Conservation (phyloP, 805 yeast genomes). For the Metschnikowia arizonensis region DNA sequence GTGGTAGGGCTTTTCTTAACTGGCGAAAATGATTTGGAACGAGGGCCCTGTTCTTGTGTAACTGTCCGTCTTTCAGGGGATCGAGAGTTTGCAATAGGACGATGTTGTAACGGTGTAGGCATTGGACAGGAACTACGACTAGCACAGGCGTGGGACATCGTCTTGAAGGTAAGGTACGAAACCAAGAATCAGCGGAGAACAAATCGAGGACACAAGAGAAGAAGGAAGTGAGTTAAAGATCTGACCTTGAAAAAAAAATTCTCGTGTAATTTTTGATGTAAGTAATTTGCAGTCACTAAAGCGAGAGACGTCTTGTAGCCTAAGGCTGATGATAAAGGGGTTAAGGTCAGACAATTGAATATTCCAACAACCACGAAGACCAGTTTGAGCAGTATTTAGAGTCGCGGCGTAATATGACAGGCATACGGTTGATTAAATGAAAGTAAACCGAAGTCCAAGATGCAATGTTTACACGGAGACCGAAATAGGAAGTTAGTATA, state of each 20-base stretch:
- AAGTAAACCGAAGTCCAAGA: background rate
- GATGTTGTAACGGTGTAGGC: background rate
- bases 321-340: background rate
- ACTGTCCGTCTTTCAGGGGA: background rate
- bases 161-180: background rate
- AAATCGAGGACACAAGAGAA: background rate
- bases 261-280: background rate
- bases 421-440: background rate
- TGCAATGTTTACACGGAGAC: constrained; percentile 5
- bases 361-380: background rate
- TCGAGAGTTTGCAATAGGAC: background rate
- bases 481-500: constrained; percentile 4
- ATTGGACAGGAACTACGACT: constrained; percentile 1
- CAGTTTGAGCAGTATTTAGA: background rate
- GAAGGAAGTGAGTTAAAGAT: background rate
- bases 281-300: background rate
- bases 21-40: constrained; percentile 36
- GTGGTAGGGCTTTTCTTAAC: constrained; percentile 26
- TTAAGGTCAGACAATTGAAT: background rate
- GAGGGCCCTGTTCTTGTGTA: constrained; percentile 15
- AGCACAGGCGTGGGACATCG: background rate
- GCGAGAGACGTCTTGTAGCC: background rate
- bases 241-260: background rate
- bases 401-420: background rate
- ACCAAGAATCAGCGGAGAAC: background rate